Base-by-base conservation (phyloP, 1,284 basidiomycete species). In the Waitea zeae region DNA sequence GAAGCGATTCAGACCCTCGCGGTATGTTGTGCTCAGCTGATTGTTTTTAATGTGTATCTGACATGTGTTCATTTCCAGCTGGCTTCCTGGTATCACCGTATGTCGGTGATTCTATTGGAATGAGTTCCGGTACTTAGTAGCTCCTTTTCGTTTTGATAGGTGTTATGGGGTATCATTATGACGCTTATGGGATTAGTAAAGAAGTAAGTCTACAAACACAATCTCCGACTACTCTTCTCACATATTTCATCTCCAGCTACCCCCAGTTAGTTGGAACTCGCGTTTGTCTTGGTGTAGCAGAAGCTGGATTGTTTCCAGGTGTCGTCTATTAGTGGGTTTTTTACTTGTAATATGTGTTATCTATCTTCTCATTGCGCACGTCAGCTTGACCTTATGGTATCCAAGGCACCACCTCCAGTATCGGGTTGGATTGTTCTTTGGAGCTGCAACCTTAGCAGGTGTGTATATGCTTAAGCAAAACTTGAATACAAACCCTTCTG, bases 271-370 rank as follows among this genome's bases (percentile, higher is more conserved):
- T 76, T 11, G 74, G 64, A 13, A 59, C 58, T 7, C 68, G 69
- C 18, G 57, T 71, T 4, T 68, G 58, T 38, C 62, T 80, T 2
- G 78, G 79, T 2, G 47, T 79, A 0, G 64, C 74, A 0, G 78
- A 82, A 48, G 70, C 74, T 4, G 78, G 78, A 0, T 49, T 80
- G 15, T 75, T 78, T 45, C 74, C 75, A 4, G 73, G 76, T 13
- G 70, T 76, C 4, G 64, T 67, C 0, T 79, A 74, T 48, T 78
- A 75, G 54, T 55, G 22, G 15, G 51, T 44, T 15, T 9, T 26
- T 17, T 20, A 13, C 17, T 12, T 28, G 13, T 12, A 9, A 7
- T 12, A 20, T 22, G 15, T 33, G 2, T 20, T 48, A 46, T 49
- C 7, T 7, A n/a, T 7, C 22, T 26, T 26, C 7, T 19, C 22